Evolutionary conservation across 2,329 filamentous ascomycete genomes (phyloP), one percentile per base, ranked within the genome.

Genomic region (Tolypocladium album): DNA sequence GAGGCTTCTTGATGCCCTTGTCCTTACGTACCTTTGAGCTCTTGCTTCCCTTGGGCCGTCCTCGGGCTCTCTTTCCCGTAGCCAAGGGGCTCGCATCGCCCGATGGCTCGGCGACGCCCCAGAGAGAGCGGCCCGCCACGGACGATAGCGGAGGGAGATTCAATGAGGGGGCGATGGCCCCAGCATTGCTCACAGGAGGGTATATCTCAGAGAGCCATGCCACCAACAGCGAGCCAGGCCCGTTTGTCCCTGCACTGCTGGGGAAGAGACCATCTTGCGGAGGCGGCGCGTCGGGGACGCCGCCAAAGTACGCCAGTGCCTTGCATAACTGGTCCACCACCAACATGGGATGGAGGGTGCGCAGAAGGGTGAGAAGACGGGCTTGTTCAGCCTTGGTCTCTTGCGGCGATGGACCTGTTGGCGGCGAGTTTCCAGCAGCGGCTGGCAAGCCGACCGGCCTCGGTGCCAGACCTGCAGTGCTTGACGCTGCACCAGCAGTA

Each of bases 121-220:
- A 57, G 43, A 31, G 20, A 39, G 56, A 55, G 47, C 58, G 38
- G 20, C 45, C 55, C 8, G 59, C 58, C 45, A 31, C 59, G 45
- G n/a, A 61, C 36, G 38, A 39, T 3, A 55, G 60, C 15, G 43
- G 55, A 22, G 58, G 50, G 2, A 58, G 60, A 24, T 50, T 36
- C 38, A 56, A 40, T 9, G 59, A 55, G 9, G 55, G 57, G 11
- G 45, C 43, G 17, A 63, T 50, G 8, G 61, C 56, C 13, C 40
- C 53, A n/a, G 61, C 59, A 31, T 60, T 62, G 55, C 68, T 60
- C 71, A 69, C 60, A 42, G 72, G 75, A 22, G 84, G 84, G 62
- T 87, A 88, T 59, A 88, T 84, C 66, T 87, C 84, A 15, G 82
- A 75, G 53, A 87, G 71, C 84, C 84, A 87, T 24, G 82, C 80